Conservation (phyloP, 768 basidiomycete species). For the Russula olivacea region DNA sequence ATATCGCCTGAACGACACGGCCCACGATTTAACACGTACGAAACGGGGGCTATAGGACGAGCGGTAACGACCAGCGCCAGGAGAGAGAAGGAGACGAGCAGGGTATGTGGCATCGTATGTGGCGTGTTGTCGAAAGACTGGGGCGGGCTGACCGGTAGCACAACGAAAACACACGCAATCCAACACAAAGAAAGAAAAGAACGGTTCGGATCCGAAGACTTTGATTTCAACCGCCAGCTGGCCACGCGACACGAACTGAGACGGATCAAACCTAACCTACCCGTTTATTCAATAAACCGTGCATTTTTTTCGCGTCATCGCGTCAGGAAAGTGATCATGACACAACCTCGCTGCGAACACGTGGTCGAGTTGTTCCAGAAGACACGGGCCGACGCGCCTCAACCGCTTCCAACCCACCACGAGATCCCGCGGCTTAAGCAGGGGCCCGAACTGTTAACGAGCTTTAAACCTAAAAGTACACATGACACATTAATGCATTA, state of each 20-base stretch:
- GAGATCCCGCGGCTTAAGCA: too few relatives aligned
- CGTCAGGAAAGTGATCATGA: too few relatives aligned
- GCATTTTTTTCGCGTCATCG: too few relatives aligned
- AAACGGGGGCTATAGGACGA: slow-evolving; percentile 34
- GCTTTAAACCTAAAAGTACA: too few relatives aligned
- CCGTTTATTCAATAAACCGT: slow-evolving; percentile 6
- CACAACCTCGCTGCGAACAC: too few relatives aligned
- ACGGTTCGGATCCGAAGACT: background rate
- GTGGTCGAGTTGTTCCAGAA: too few relatives aligned
- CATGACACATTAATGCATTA: too few relatives aligned
- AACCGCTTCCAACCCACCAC: too few relatives aligned
- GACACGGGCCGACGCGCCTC: too few relatives aligned
- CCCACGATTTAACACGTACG: slow-evolving; percentile 29
- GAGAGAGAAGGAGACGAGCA: slow-evolving; percentile 38
- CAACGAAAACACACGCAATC: background rate
- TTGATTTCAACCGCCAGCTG: background rate
- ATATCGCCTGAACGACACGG: slow-evolving; percentile 22
- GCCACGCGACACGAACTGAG: background rate
- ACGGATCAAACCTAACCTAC: background rate
- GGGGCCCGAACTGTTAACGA: too few relatives aligned
- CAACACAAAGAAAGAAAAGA: background rate
- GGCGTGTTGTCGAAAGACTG: background rate
- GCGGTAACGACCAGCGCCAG: slow-evolving; percentile 42
- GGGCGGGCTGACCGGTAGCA: background rate
- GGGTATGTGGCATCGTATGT: slow-evolving; percentile 34